Evolutionary conservation across 495 filamentous ascomycete species (phyloP).

Genomic region (Trichoderma orchidacearum): DNA sequence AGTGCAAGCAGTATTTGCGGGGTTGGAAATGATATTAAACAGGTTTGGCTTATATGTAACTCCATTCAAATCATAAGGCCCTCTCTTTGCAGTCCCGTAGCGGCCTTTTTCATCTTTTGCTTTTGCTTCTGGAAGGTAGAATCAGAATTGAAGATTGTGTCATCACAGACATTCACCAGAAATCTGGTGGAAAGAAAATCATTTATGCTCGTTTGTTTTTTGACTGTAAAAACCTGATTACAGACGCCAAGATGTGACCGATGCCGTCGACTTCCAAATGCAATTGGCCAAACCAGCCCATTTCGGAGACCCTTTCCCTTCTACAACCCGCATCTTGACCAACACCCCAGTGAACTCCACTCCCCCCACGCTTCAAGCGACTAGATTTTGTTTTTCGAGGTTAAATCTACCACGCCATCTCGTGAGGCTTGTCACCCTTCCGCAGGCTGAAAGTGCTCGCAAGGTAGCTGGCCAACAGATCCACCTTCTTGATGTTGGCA

Average conservation of each 20-base stretch:
- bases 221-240: constrained; percentile 44
- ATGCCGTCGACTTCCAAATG: constrained; percentile 42
- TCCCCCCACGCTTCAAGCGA: not conserved
- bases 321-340: constrained; percentile 11
- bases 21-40: too few species aligned
- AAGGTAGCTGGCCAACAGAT: constrained; percentile 78
- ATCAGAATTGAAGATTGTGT: not conserved
- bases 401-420: constrained; percentile 76
- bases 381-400: not conserved
- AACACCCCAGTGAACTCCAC: constrained; percentile 7
- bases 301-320: constrained; percentile 27
- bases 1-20: too few species aligned
- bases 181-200: constrained; percentile 1
- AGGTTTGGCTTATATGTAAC: too few species aligned
- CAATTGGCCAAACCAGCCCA: constrained; percentile 39
- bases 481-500: constrained; percentile 89
- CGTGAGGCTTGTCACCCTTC: constrained; percentile 96
- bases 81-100: too few species aligned
- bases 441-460: constrained; percentile 85
- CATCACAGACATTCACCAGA: not conserved
- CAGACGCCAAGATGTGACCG: constrained; percentile 45
- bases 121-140: not conserved
- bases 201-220: constrained; percentile 30
- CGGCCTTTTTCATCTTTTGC: not conserved
- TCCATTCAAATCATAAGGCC: too few species aligned